phyloP scores from a whole-genome alignment of 2,329 filamentous ascomycete species.

The Fusarium pseudocircinatum region DNA sequence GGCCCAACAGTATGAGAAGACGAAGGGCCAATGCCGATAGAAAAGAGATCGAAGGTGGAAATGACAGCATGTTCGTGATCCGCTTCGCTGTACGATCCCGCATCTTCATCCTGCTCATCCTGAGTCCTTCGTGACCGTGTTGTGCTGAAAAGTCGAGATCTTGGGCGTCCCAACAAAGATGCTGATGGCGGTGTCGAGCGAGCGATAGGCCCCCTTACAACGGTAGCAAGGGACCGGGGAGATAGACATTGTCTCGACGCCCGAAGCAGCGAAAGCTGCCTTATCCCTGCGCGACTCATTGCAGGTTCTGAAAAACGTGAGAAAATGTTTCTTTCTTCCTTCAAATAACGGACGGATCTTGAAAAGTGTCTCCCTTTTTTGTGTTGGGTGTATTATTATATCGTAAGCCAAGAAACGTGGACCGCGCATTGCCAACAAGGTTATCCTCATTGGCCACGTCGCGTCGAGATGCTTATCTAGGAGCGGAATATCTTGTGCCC shows the following conservation, averaged over 20 bases:
- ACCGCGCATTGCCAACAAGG: constrained; percentile 22
- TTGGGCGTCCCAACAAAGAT: not conserved
- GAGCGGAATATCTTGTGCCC: constrained; percentile 16
- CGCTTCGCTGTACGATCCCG: constrained; percentile 56
- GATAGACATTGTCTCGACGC: constrained; percentile 25
- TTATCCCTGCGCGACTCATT: constrained; percentile 32
- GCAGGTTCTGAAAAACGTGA: not conserved
- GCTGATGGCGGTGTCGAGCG: not conserved
- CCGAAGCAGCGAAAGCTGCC: constrained; percentile 33
- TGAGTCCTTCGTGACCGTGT: constrained; percentile 7
- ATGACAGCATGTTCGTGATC: constrained; percentile 63
- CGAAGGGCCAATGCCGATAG: constrained; percentile 61
- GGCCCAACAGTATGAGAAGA: constrained; percentile 63
- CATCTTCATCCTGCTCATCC: constrained; percentile 43
- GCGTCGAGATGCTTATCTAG: constrained; percentile 8
- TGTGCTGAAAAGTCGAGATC: constrained; percentile 18
- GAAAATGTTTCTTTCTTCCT: not conserved
- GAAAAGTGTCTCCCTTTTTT: not conserved
- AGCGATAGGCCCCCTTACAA: constrained; percentile 19
- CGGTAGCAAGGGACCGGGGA: constrained; percentile 18
- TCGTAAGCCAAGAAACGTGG: constrained; percentile 7
- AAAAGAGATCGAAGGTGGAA: constrained; percentile 62
- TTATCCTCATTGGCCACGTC: constrained; percentile 12
- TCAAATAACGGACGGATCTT: not conserved
- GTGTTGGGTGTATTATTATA: constrained; percentile 10